These are phyloP conservation scores for Cornus suecica DNA, from an alignment of 148 eudicot genomes.

Conservation along the genomic window DNA sequence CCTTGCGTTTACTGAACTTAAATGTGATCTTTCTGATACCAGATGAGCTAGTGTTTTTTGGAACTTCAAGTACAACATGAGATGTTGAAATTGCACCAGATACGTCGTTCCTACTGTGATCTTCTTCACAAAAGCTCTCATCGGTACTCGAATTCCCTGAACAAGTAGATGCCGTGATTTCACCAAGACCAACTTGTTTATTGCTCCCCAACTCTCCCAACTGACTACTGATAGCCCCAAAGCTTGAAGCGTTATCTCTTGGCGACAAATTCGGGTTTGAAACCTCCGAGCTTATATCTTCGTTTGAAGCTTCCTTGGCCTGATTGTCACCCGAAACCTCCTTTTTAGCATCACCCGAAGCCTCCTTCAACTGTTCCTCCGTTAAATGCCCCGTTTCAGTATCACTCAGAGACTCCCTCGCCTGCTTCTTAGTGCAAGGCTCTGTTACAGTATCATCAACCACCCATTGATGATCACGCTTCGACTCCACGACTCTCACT, in stretches of 20 bases:
- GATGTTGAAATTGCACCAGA: slow-evolving; percentile 39
- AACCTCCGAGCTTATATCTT: slow-evolving; percentile 66
- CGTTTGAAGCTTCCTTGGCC: slow-evolving; percentile 45
- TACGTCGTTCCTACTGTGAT: slow-evolving; percentile 25
- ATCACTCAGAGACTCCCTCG: slow-evolving; percentile 7
- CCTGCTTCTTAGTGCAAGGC: slow-evolving; percentile 21
- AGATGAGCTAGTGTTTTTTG: slow-evolving; percentile 59
- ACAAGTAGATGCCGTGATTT: slow-evolving; percentile 57
- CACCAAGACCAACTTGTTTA: slow-evolving; percentile 48
- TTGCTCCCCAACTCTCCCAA: slow-evolving; percentile 29
- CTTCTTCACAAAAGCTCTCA: slow-evolving; percentile 46
- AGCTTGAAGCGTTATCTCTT: slow-evolving; percentile 41
- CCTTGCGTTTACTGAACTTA: slow-evolving; percentile 76
- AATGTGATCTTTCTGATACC: slow-evolving; percentile 88
- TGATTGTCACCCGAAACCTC: slow-evolving; percentile 14
- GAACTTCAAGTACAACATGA: slow-evolving; percentile 67
- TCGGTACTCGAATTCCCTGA: slow-evolving; percentile 46
- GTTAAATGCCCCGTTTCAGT: slow-evolving; percentile 11
- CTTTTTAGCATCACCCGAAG: slow-evolving; percentile 3
- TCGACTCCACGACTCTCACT: slow-evolving; percentile 31
- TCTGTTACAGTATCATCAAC: slow-evolving; percentile 26
- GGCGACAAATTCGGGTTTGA: slow-evolving; percentile 56
- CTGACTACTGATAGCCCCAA: slow-evolving; percentile 46
- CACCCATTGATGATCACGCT: slow-evolving; percentile 43
- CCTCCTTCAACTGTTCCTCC: slow-evolving; percentile 11